Conservation (phyloP, 441 rosid species). For the Francoa sonchifolia region DNA sequence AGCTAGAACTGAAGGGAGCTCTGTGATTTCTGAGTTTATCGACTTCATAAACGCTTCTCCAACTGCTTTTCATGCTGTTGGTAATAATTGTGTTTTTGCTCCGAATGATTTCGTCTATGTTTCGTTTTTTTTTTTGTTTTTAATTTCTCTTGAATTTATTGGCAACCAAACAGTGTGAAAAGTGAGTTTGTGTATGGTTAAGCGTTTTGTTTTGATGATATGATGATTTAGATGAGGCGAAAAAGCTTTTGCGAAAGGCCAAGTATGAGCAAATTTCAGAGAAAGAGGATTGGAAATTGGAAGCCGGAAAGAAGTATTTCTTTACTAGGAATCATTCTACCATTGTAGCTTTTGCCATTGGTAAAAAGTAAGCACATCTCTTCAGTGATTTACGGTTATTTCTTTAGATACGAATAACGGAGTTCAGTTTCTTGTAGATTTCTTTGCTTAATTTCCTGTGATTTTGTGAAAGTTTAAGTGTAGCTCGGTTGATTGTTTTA, state of each 20-base stretch:
- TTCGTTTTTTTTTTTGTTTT: not conserved
- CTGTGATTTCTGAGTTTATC: slow-evolving; percentile 51
- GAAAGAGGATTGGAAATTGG: slow-evolving; percentile 77
- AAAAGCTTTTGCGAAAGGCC: slow-evolving; percentile 40
- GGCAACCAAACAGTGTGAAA: too few species aligned
- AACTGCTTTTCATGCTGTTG: slow-evolving; percentile 95
- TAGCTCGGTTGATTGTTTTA: too few species aligned
- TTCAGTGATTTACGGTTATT: not conserved
- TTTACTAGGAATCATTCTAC: slow-evolving; percentile 90
- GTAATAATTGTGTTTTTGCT: slow-evolving; percentile 20
- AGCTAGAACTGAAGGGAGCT: slow-evolving; percentile 11
- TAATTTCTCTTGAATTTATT: slow-evolving; percentile 3
- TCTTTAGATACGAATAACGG: too few species aligned
- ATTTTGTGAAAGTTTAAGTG: too few species aligned
- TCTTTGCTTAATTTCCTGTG: too few species aligned
- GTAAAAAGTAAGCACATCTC: slow-evolving; percentile 43
- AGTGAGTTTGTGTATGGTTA: not conserved
- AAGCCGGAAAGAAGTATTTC: slow-evolving; percentile 69
- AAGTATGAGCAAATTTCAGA: slow-evolving; percentile 67
- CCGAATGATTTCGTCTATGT: not conserved
- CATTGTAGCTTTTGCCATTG: slow-evolving; percentile 85
- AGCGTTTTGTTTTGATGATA: not conserved
- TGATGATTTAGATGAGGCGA: slow-evolving; percentile 55
- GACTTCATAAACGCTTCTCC: slow-evolving; percentile 86
- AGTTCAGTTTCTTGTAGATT: too few species aligned